Percentiles rank a stretch among this genome's conserved stretches.
Evolutionary conservation across 2,329 filamentous ascomycete genomes (phyloP).

Genomic region (Fusarium anthophilum): DNA sequence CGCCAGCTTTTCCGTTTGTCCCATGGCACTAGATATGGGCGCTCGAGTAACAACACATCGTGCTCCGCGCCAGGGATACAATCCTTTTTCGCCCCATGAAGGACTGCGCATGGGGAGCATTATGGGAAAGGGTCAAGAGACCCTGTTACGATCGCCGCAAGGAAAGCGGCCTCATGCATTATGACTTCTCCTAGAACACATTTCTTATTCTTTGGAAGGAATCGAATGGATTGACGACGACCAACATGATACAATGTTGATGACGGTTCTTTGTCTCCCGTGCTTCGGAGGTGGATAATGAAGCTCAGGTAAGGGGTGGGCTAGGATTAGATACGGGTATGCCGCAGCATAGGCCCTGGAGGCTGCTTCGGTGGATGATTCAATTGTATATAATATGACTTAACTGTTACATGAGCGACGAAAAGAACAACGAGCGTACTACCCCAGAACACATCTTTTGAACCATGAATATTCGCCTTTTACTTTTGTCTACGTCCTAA

Average conservation of each 20-base stretch:
- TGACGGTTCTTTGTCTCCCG: constrained; percentile 12
- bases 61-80: neutral
- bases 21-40: constrained; percentile 3
- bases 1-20: constrained; percentile 16
- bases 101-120: neutral
- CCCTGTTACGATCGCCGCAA: constrained; percentile 10
- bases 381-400: constrained; percentile 26
- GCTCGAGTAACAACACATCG: neutral
- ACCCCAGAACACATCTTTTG: neutral
- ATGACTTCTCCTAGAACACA: constrained; percentile 23
- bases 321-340: neutral
- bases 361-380: constrained; percentile 18
- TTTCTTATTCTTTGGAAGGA: constrained; percentile 9
- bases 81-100: neutral
- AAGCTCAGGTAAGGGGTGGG: neutral
- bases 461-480: neutral
- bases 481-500: constrained; percentile 25
- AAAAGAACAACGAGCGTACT: neutral
- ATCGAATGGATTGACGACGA: constrained; percentile 21
- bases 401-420: constrained; percentile 12
- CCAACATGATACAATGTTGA: constrained; percentile 27
- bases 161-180: constrained; percentile 26
- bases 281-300: neutral
- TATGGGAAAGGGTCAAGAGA: neutral
- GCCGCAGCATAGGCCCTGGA: constrained; percentile 28